These are phyloP conservation scores for Starmerella powellii DNA, from an alignment of 805 yeast species.

Conservation along the genomic window DNA sequence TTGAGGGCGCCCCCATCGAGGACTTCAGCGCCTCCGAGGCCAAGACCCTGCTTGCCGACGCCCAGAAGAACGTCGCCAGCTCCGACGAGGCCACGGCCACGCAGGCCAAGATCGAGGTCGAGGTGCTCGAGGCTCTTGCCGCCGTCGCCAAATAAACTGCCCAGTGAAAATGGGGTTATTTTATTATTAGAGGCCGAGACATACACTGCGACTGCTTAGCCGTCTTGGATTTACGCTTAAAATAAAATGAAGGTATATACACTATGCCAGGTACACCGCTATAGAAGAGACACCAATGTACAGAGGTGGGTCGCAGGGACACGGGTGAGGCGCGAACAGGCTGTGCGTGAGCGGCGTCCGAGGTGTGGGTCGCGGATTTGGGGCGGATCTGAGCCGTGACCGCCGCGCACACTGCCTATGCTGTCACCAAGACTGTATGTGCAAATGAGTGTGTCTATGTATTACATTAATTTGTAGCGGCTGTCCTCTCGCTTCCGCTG, in stretches of 20 bases:
- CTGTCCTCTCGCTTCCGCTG: slow-evolving; percentile 9
- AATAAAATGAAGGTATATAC: no score
- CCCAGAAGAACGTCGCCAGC: slow-evolving; percentile 78
- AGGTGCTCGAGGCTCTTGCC: slow-evolving; percentile 89
- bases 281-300: background rate
- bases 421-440: no score
- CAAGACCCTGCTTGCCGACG: slow-evolving; percentile 74
- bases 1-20: slow-evolving; percentile 88
- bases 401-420: no score
- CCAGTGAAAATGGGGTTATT: background rate
- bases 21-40: slow-evolving; percentile 69
- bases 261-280: no score
- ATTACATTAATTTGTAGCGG: slow-evolving; percentile 9
- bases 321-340: no score
- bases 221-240: no score
- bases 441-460: background rate
- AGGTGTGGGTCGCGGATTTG: no score
- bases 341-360: no score
- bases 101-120: slow-evolving; percentile 89
- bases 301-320: no score
- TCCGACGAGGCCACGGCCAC: slow-evolving; percentile 79
- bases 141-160: slow-evolving; percentile 53
- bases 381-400: no score
- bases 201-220: no score
- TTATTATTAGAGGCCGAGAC: no score